Percentiles rank a stretch among this genome's conserved stretches.
phyloP scores from a whole-genome alignment of 306 rosid genomes.

The Spatholobus suberectus region DNA sequence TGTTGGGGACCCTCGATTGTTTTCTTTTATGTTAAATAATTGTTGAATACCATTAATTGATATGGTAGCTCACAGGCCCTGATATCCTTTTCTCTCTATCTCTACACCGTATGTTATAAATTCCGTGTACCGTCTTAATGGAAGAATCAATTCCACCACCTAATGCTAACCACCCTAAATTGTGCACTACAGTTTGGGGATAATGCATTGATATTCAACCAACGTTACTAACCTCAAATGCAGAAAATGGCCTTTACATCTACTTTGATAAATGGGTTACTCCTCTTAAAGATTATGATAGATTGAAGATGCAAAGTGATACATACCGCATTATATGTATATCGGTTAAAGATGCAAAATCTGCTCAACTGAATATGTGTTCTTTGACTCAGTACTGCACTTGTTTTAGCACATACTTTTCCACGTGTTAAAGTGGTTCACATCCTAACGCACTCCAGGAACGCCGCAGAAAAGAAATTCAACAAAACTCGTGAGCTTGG shows the following conservation, averaged over 20 bases:
- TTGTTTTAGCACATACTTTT: background rate
- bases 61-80: background rate
- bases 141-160: slow-evolving; percentile 25
- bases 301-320: slow-evolving; percentile 35
- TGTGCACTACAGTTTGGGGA: background rate
- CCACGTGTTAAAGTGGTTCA: background rate
- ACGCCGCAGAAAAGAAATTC: background rate
- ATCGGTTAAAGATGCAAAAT: slow-evolving; percentile 37
- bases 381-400: slow-evolving; percentile 4
- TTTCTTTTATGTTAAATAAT: background rate
- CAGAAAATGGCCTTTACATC: slow-evolving; percentile 9
- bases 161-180: background rate
- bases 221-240: background rate
- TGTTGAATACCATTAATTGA: background rate
- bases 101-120: background rate
- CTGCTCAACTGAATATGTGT: background rate
- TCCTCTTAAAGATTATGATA: slow-evolving; percentile 16
- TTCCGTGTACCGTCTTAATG: background rate
- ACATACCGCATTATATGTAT: slow-evolving; percentile 2
- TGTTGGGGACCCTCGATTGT: background rate
- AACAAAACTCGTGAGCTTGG: background rate
- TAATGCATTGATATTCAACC: background rate
- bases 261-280: slow-evolving; percentile 11
- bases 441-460: background rate
- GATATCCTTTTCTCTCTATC: background rate